Evolutionary conservation across 768 basidiomycete genomes (phyloP).

Genomic region (Fomitopsis pulvina): DNA sequence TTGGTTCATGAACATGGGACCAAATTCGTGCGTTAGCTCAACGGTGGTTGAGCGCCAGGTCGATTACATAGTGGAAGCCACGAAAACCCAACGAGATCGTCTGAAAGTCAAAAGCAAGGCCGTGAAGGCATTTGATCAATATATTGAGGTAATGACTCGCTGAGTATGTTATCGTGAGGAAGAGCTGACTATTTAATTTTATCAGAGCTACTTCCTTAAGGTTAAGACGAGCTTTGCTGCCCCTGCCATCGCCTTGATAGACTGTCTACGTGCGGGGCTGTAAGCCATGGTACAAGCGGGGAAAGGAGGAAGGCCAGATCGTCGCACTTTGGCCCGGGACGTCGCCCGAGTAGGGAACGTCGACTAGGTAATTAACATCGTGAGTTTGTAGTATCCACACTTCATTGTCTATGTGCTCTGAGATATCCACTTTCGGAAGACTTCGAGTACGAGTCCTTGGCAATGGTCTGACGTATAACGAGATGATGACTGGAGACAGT

Average conservation of each 20-base stretch:
- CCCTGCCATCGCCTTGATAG: slow-evolving; percentile 19
- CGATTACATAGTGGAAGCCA: slow-evolving; percentile 48
- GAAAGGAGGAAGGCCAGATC: slow-evolving; percentile 51
- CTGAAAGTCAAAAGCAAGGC: slow-evolving; percentile 53
- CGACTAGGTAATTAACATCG: no score
- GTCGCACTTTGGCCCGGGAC: slow-evolving; percentile 59
- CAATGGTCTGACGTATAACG: no score
- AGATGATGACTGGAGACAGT: no score
- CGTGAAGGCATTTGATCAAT: slow-evolving; percentile 54
- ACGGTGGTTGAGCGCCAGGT: slow-evolving; percentile 49
- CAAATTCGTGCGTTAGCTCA: slow-evolving; percentile 48
- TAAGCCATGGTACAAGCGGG: slow-evolving; percentile 58
- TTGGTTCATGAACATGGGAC: slow-evolving; percentile 52
- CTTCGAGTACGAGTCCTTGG: no score
- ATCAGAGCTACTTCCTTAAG: slow-evolving; percentile 39
- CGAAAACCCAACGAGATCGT: slow-evolving; percentile 60
- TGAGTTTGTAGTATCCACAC: no score
- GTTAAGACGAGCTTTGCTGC: slow-evolving; percentile 18
- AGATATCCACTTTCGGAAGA: no score
- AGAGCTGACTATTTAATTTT: background rate
- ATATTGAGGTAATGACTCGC: slow-evolving; percentile 39
- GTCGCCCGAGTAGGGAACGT: no score
- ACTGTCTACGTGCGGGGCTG: slow-evolving; percentile 55
- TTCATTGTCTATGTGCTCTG: no score
- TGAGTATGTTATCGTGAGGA: background rate